Evolutionary conservation across 106 monocot species (phyloP).

Genomic region (Apostasia ramifera): DNA sequence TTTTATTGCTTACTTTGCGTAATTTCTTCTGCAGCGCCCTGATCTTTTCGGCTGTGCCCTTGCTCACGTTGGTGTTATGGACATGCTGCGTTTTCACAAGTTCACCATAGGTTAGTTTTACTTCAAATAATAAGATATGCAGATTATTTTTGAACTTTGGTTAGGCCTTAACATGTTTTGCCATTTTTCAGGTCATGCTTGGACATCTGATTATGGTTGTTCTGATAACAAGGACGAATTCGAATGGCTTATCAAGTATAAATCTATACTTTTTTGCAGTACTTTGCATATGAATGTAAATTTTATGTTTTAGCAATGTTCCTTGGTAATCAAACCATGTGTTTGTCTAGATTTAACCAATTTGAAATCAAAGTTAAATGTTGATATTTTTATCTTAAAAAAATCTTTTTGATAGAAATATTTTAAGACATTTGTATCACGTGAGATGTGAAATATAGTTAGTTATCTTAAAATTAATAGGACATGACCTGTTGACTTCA

Average conservation of each 20-base stretch:
- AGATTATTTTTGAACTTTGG: neutral
- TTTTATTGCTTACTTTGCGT: constrained; percentile 1
- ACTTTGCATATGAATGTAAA: too few species aligned
- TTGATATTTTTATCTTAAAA: too few species aligned
- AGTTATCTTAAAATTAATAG: too few species aligned
- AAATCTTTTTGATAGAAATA: too few species aligned
- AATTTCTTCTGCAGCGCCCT: constrained; percentile 52
- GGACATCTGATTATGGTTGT: constrained; percentile 94
- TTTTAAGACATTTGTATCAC: too few species aligned
- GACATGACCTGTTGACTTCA: too few species aligned
- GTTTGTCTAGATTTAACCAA: neutral
- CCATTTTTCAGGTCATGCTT: constrained; percentile 59
- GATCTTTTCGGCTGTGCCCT: constrained; percentile 97
- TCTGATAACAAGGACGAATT: constrained; percentile 87
- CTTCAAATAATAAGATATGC: neutral
- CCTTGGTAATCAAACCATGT: neutral
- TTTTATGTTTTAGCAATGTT: neutral
- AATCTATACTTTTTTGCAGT: neutral
- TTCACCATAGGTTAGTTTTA: constrained; percentile 71
- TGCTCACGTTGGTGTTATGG: constrained; percentile 98
- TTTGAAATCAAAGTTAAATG: too few species aligned
- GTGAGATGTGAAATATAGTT: too few species aligned
- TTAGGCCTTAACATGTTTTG: neutral
- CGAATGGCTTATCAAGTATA: constrained; percentile 85
- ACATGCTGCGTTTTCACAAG: constrained; percentile 97